phyloP scores from a whole-genome alignment of 441 rosid genomes.

The Syzygium malaccense region DNA sequence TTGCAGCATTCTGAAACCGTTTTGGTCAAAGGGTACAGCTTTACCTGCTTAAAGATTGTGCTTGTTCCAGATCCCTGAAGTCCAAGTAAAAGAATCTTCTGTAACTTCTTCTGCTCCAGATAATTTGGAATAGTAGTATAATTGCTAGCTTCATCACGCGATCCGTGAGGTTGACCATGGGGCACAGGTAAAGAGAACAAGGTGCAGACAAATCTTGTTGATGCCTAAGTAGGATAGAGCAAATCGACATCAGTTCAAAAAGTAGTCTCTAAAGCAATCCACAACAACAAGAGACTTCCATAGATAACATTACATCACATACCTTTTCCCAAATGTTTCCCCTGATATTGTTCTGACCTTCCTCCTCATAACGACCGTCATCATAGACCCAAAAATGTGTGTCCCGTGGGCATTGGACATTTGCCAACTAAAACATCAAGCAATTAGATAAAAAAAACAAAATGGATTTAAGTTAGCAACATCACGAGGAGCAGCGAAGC shows the following conservation, averaged over 20 bases:
- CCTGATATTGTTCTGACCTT: conserved; percentile 96
- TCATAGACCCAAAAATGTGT: conserved; percentile 99
- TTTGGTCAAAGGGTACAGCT: not conserved
- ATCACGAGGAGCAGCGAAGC: not conserved
- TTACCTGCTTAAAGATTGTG: conserved; percentile 83
- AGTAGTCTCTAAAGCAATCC: not conserved
- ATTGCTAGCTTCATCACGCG: conserved; percentile 54
- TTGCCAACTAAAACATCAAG: conserved; percentile 60
- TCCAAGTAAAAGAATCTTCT: conserved; percentile 71
- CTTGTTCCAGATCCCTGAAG: conserved; percentile 74
- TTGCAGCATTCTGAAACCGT: not conserved
- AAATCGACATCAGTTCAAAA: conserved; percentile 18
- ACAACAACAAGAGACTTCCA: not conserved
- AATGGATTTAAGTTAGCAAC: not conserved
- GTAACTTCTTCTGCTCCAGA: conserved; percentile 54
- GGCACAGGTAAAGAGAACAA: conserved; percentile 73
- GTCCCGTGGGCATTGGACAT: conserved; percentile 96
- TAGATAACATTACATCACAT: conserved; percentile 4
- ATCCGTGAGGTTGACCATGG: conserved; percentile 47
- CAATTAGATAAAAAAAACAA: not conserved
- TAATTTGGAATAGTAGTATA: conserved; percentile 58
- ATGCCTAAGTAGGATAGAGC: conserved; percentile 46
- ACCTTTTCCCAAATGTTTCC: conserved; percentile 99
- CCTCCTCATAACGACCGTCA: conserved; percentile 99
- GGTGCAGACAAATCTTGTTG: conserved; percentile 59